A percentile compares a stretch with the other conserved stretches of the same genome.
These are phyloP conservation scores for Ophiostoma triangulosporum DNA, from an alignment of 2,329 filamentous ascomycete species.

Conservation along the genomic window DNA sequence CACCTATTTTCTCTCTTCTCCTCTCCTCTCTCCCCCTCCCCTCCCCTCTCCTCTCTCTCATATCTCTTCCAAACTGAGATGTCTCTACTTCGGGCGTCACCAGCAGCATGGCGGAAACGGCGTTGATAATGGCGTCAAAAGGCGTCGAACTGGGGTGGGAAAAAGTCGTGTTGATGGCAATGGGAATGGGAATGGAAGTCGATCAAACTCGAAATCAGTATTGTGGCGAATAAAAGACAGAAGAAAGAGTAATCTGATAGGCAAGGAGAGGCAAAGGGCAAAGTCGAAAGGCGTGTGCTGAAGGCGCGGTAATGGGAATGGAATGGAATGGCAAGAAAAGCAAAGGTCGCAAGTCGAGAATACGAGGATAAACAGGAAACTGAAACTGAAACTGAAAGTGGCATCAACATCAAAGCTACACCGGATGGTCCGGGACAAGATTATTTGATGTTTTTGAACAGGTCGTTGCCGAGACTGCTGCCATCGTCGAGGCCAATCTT, in stretches of 20 bases:
- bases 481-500: slow-evolving; percentile 32
- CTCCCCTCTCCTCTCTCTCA: neutral
- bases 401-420: too few relatives aligned
- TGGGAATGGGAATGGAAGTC: neutral
- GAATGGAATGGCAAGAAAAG: neutral
- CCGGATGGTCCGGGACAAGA: too few relatives aligned
- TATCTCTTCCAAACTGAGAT: neutral
- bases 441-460: slow-evolving; percentile 43
- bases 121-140: too few relatives aligned
- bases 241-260: too few relatives aligned
- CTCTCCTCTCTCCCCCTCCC: neutral
- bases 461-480: slow-evolving; percentile 33
- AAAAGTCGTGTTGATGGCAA: neutral
- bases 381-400: neutral
- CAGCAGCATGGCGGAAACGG: neutral
- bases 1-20: slow-evolving; percentile 8
- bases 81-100: neutral
- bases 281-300: too few relatives aligned
- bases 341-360: neutral
- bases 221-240: neutral
- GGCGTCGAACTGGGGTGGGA: neutral
- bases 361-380: neutral
- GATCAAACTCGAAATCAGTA: too few relatives aligned
- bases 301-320: neutral
- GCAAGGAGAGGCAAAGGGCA: too few relatives aligned